Evolutionary conservation across 1,139 yeast genomes (phyloP).

Genomic region (Williopsis jadinii): DNA sequence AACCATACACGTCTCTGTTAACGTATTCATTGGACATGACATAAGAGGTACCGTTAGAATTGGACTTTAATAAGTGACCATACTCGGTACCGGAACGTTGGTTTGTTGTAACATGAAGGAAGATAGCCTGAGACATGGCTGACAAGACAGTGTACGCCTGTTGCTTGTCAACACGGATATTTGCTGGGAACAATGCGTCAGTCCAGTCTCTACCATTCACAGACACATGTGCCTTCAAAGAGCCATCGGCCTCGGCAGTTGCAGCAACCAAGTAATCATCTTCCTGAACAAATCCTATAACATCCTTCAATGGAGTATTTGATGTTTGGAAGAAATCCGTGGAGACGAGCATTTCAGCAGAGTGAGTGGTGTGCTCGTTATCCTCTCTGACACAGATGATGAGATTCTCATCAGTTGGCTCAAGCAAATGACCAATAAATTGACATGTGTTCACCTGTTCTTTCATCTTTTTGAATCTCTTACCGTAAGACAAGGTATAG

Average conservation of each 20-base stretch:
- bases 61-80: conserved; percentile 88
- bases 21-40: conserved; percentile 63
- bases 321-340: conserved; percentile 40
- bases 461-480: conserved; percentile 45
- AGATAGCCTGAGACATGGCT: conserved; percentile 63
- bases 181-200: conserved; percentile 71
- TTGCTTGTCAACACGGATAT: conserved; percentile 51
- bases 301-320: conserved; percentile 37
- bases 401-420: conserved; percentile 40
- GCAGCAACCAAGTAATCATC: conserved; percentile 77
- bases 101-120: conserved; percentile 76
- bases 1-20: conserved; percentile 67
- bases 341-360: conserved; percentile 41
- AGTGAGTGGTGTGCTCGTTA: conserved; percentile 27
- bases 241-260: conserved; percentile 30
- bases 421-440: conserved; percentile 51
- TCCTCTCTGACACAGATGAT: conserved; percentile 53
- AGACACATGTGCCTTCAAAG: conserved; percentile 67
- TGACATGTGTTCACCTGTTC: conserved; percentile 56
- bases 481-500: conserved; percentile 63
- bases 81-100: conserved; percentile 48
- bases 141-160: conserved; percentile 84
- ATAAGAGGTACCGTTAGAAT: conserved; percentile 90
- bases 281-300: conserved; percentile 59
- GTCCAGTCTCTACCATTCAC: conserved; percentile 75